Base-by-base conservation (phyloP, 2,329 filamentous ascomycete species). In the Capronia epimyces region DNA sequence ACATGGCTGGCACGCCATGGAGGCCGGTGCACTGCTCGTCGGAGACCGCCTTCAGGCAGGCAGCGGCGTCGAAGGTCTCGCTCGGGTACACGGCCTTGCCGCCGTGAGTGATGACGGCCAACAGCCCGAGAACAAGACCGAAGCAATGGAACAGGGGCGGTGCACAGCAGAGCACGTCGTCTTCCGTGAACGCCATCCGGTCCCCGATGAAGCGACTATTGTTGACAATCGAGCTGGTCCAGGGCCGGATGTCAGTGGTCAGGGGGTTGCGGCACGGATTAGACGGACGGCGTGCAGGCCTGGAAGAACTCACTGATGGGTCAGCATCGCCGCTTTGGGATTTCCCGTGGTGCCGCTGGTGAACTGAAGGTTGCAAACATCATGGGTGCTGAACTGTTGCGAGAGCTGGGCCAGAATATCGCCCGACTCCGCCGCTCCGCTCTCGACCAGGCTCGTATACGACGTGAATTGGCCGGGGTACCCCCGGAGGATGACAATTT, bases 71-170 rank as follows among this genome's bases (percentile, higher is more conserved):
- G 62, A 91, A 91, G 0, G 83, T 80, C 61, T 89, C 84, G 56
- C 79, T 78, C 0, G 87, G 86, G 62, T 88, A 88, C 8, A 91
- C 81, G 44, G 89, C 82, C 66, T 84, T 86, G 32, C 80, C 80
- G 41, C 87, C 86, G 65, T 90, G 86, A 0, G 84, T 89, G 46
- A 89, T 69, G 37, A 81, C 76, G 1, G 85, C 82, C 49, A 90
- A 76, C 39, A 90, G 75, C 7, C 87, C 87, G 2, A 89, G 78
- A 1, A 90, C 86, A 6, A 91, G 78, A 1, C 87, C 87, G 64
- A 91, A 91, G 71, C 86, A 91, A 71, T 93, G 88, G 73, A 93
- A 93, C 2, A 93, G 75, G 0, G 88, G 87, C 0, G 87, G 87
- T 2, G 87, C 87, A 65, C 87, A 93, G 72, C 87, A 91, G 9